Percentiles rank a stretch among this genome's conserved stretches.
Evolutionary conservation across 2,329 filamentous ascomycete species (phyloP).

Genomic region (Pseudogymnoascus sp.): DNA sequence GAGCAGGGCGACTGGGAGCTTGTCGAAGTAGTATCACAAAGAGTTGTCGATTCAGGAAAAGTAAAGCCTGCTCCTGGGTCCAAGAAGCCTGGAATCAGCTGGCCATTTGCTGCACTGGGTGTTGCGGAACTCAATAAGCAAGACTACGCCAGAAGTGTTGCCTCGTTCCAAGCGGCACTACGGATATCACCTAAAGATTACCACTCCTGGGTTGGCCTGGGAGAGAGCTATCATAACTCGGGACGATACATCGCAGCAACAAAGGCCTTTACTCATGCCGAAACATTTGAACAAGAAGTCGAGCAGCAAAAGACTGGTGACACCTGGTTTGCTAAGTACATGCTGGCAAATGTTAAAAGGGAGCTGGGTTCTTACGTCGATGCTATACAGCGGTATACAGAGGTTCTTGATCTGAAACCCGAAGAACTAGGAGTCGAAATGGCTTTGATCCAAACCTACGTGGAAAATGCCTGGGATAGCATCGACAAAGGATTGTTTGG

Average conservation of each 20-base stretch:
- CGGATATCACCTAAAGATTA: conserved; percentile 80
- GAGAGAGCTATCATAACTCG: conserved; percentile 94
- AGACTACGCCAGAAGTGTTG: conserved; percentile 78
- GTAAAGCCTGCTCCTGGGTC: conserved; percentile 85
- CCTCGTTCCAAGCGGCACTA: conserved; percentile 84
- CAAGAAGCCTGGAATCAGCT: conserved; percentile 86
- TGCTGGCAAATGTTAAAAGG: conserved; percentile 89
- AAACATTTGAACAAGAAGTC: conserved; percentile 58
- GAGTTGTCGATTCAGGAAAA: conserved; percentile 90
- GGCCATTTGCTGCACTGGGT: conserved; percentile 89
- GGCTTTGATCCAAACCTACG: conserved; percentile 77
- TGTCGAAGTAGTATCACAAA: conserved; percentile 83
- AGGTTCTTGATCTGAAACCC: conserved; percentile 59
- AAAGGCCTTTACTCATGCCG: conserved; percentile 80
- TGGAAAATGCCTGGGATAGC: conserved; percentile 70
- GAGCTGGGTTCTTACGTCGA: conserved; percentile 86
- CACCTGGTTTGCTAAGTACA: conserved; percentile 92
- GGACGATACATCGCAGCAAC: conserved; percentile 90
- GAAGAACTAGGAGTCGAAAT: conserved; percentile 80
- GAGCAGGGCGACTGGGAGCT: conserved; percentile 92
- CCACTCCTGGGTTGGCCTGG: conserved; percentile 90
- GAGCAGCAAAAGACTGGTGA: conserved; percentile 51
- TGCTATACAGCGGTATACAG: conserved; percentile 66
- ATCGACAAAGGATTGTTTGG: conserved; percentile 81
- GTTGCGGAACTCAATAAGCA: conserved; percentile 93